Evolutionary conservation across 2,329 filamentous ascomycete genomes (phyloP).

Genomic region (Curvularia eragrostidis): DNA sequence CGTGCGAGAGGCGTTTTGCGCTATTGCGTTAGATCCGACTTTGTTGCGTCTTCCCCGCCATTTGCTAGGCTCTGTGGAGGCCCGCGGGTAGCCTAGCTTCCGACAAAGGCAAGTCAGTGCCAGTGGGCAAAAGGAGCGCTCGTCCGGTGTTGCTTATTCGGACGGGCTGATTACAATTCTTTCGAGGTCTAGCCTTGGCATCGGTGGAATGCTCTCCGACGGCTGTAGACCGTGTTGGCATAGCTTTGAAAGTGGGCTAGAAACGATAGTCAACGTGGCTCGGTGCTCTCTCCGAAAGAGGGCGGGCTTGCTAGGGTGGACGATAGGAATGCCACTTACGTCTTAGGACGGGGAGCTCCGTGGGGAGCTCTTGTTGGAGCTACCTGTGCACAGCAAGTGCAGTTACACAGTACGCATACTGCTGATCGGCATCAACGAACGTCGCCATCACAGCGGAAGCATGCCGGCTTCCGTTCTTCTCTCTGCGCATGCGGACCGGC

Average conservation of each 20-base stretch:
- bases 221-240: constrained; percentile 4
- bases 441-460: constrained; percentile 4
- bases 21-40: constrained; percentile 22
- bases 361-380: constrained; percentile 16
- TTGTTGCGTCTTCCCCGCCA: constrained; percentile 27
- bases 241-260: constrained; percentile 11
- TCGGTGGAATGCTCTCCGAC: background rate
- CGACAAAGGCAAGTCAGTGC: constrained; percentile 6
- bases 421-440: constrained; percentile 5
- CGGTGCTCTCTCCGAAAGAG: constrained; percentile 47
- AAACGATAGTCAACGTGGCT: constrained; percentile 2
- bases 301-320: constrained; percentile 33
- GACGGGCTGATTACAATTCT: constrained; percentile 20
- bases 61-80: constrained; percentile 19
- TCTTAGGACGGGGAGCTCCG: constrained; percentile 31
- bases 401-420: constrained; percentile 6
- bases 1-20: constrained; percentile 32
- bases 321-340: constrained; percentile 28
- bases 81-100: constrained; percentile 18
- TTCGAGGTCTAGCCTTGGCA: constrained; percentile 2
- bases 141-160: constrained; percentile 32
- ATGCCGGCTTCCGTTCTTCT: background rate
- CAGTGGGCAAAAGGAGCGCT: constrained; percentile 39
- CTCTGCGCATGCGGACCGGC: constrained; percentile 7
- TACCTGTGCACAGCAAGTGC: constrained; percentile 13